Evolutionary conservation across 225 moss, liverwort and hornwort species (phyloP).

Genomic region (Marchantia paleacea): DNA sequence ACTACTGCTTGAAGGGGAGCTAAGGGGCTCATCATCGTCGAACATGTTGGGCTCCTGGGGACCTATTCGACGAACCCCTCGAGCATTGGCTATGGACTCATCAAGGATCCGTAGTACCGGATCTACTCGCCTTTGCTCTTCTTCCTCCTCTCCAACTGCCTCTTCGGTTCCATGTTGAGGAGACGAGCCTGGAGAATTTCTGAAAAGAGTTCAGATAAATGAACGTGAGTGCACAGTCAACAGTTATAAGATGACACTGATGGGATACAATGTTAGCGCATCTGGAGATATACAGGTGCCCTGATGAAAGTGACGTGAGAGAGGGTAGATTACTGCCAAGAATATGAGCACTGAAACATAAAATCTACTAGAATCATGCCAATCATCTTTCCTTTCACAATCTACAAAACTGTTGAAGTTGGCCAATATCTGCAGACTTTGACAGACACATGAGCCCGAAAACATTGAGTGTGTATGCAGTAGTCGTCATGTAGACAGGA

Average conservation of each 20-base stretch:
- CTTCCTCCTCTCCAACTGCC: constrained; percentile 10
- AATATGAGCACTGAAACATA: too few species aligned
- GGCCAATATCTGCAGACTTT: too few species aligned
- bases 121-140: constrained; percentile 14
- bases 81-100: constrained; percentile 43
- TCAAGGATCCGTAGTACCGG: constrained; percentile 43
- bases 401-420: too few species aligned
- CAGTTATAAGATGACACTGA: background rate
- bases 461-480: too few species aligned
- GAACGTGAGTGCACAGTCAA: background rate
- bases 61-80: constrained; percentile 33
- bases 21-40: constrained; percentile 46
- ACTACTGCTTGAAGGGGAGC: background rate
- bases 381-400: too few species aligned
- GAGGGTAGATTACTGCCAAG: too few species aligned
- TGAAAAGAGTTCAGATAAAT: background rate
- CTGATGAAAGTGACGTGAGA: background rate
- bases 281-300: background rate
- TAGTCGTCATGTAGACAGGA: too few species aligned
- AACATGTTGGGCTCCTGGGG: constrained; percentile 35
- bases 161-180: background rate
- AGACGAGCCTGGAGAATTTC: background rate
- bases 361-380: too few species aligned
- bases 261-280: background rate
- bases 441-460: too few species aligned